These are phyloP conservation scores for Wickerhamomyces ciferrii DNA, from an alignment of 805 yeast genomes.

Conservation along the genomic window DNA sequence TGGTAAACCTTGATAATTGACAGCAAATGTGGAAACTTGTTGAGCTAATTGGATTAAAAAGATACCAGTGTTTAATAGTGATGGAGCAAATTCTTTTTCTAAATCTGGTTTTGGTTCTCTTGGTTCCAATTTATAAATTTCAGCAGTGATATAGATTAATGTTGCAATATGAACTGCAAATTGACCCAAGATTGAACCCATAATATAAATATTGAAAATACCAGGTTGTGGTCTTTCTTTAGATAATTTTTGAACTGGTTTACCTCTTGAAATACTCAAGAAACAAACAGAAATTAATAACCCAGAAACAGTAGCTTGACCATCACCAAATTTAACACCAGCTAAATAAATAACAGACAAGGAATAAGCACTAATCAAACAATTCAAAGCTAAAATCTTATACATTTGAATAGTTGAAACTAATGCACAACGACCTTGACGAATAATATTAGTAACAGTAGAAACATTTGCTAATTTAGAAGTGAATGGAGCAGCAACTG, in stretches of 20 bases:
- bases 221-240: slow-evolving; percentile 97
- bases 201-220: slow-evolving; percentile 88
- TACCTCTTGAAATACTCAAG: slow-evolving; percentile 91
- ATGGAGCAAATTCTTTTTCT: slow-evolving; percentile 84
- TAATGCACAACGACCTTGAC: slow-evolving; percentile 97
- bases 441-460: slow-evolving; percentile 86
- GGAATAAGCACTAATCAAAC: slow-evolving; percentile 95
- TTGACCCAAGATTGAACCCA: slow-evolving; percentile 97
- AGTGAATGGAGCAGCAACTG: slow-evolving; percentile 98
- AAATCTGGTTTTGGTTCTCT: slow-evolving; percentile 86
- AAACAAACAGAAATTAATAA: slow-evolving; percentile 88
- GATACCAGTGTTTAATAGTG: slow-evolving; percentile 92
- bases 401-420: slow-evolving; percentile 99
- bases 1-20: slow-evolving; percentile 95
- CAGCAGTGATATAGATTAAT: slow-evolving; percentile 74
- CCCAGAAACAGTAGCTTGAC: slow-evolving; percentile 97
- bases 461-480: slow-evolving; percentile 89
- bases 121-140: slow-evolving; percentile 86
- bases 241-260: slow-evolving; percentile 81
- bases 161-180: slow-evolving; percentile 88
- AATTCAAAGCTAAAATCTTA: slow-evolving; percentile 93
- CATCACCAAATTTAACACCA: slow-evolving; percentile 97
- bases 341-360: slow-evolving; percentile 90
- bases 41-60: slow-evolving; percentile 91
- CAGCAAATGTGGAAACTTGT: slow-evolving; percentile 96